Evolutionary conservation across 1,284 basidiomycete genomes (phyloP), one percentile per base, ranked within the genome.

Genomic region (Phlebopus sp.): DNA sequence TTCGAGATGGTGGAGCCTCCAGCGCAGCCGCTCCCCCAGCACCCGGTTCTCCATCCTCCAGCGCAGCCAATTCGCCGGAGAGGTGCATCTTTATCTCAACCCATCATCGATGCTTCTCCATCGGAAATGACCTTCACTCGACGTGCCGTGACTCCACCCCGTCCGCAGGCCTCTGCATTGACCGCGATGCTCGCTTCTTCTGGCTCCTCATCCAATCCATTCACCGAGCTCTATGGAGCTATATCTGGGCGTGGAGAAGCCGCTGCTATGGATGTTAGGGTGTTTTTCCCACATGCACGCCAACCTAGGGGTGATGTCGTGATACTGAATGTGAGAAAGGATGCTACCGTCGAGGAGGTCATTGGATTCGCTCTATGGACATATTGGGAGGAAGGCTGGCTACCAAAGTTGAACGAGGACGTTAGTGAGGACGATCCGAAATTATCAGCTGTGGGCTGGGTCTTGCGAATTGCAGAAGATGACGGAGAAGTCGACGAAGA

Each of bases 401-500:
- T 83, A 39, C 94, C 93, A 0, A 81, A 81, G 58, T 67, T 97
- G 25, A 83, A 86, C 56, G 83, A 86, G 42, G 82, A 66, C 59
- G 29, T 55, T 2, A 63, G 64, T 25, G 79, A 78, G 4, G 79
- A 82, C 23, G 82, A 89, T 49, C 75, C 79, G 27, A 83, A 80
- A 57, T 70, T 91, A 46, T 86, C 81, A 36, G 90, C 91, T 0
- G 76, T 90, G 1, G 93, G 91, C 1, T 99, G 96, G 95, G 86
- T 92, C n/a, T 67, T 99, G 68, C 76, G 93, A 50, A 94, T 99
- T 48, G 92, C 95, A 7, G 96, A 99, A 62, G 92, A 95, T 44
- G 94, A 98, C 66, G 97, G 97, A 14, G 93, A 97, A 67, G 93
- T 98, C 0, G 97, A 99, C 64, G 96, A 98, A 64, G 97, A 99